Conservation (phyloP, 2,329 filamentous ascomycete genomes). For the Claviceps purpurea region DNA sequence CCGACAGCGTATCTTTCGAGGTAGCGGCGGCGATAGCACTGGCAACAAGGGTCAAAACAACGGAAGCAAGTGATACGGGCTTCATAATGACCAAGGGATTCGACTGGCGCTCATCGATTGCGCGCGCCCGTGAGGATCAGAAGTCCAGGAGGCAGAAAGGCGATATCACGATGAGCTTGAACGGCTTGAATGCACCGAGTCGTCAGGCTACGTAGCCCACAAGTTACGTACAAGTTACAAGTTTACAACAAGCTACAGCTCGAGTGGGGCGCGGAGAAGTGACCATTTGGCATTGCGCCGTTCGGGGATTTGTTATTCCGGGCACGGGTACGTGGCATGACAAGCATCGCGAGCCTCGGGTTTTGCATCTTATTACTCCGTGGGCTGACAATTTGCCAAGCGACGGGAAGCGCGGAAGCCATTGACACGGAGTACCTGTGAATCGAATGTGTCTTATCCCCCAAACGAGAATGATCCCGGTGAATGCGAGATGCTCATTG, state of each 20-base stretch:
- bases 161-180: not conserved
- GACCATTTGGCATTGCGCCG: constrained; percentile 3
- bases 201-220: constrained; percentile 6
- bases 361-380: no score
- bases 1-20: constrained; percentile 45
- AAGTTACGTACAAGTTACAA: not conserved
- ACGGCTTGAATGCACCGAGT: not conserved
- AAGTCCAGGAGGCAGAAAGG: constrained; percentile 6
- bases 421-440: no score
- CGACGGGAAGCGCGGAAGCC: not conserved
- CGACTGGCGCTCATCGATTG: constrained; percentile 20
- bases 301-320: constrained; percentile 8
- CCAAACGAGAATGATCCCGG: no score
- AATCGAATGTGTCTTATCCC: no score
- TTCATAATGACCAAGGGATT: constrained; percentile 24
- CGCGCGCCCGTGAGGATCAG: constrained; percentile 11
- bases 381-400: not conserved
- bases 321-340: not conserved
- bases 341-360: not conserved
- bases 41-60: constrained; percentile 44
- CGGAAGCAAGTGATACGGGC: constrained; percentile 37
- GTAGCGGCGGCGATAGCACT: constrained; percentile 33
- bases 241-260: not conserved
- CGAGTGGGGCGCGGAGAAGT: not conserved
- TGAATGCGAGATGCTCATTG: no score